These are phyloP conservation scores for Panaeolus papilionaceus DNA, from an alignment of 768 basidiomycete species.

Conservation along the genomic window DNA sequence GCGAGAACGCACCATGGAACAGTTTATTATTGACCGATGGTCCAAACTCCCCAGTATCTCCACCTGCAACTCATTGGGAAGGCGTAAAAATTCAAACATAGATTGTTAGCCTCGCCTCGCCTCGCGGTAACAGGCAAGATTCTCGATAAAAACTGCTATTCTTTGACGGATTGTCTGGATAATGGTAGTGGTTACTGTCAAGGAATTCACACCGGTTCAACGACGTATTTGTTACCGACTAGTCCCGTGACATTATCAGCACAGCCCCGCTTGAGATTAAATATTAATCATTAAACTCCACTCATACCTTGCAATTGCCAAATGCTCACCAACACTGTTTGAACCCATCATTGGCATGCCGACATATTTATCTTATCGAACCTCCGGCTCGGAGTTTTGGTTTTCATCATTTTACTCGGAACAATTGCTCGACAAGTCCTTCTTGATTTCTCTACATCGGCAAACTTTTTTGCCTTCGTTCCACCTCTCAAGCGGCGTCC, in stretches of 20 bases:
- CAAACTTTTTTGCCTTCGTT: slow-evolving; percentile 3
- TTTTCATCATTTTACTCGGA: not conserved
- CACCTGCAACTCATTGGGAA: slow-evolving; percentile 20
- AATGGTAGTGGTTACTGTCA: not conserved
- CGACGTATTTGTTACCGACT: not conserved
- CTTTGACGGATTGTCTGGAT: not conserved
- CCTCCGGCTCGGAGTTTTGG: not conserved
- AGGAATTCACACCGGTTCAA: not conserved
- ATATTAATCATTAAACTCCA: too few species aligned
- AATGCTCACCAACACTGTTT: too few species aligned
- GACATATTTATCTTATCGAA: not conserved
- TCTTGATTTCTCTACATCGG: not conserved
- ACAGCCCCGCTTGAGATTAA: too few species aligned
- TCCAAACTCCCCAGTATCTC: slow-evolving; percentile 19
- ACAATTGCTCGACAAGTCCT: slow-evolving; percentile 3
- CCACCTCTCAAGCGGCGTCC: not conserved
- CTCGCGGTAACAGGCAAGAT: not conserved
- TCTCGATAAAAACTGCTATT: not conserved
- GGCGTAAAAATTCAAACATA: slow-evolving; percentile 5
- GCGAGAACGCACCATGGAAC: slow-evolving; percentile 9
- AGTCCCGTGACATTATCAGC: not conserved
- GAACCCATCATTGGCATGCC: too few species aligned
- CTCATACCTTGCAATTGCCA: too few species aligned
- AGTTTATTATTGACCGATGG: slow-evolving; percentile 16
- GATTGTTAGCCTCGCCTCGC: not conserved